phyloP scores from a whole-genome alignment of 2,329 filamentous ascomycete species.

The Parafenestella ontariensis region DNA sequence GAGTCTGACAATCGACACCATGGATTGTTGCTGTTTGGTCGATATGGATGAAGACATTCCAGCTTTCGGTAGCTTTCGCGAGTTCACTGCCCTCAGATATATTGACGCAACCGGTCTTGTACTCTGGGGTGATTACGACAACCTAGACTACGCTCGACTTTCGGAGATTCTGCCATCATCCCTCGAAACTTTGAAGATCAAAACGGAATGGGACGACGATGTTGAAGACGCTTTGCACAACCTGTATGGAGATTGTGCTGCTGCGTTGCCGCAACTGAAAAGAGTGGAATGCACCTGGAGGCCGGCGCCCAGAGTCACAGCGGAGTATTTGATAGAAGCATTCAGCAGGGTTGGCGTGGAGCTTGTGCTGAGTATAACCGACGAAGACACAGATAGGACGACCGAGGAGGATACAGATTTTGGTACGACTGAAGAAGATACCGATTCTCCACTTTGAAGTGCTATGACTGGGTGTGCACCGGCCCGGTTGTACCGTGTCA shows the following conservation, averaged over 20 bases:
- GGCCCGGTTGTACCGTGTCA: too few relatives aligned
- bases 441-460: too few relatives aligned
- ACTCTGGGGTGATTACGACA: slow-evolving; percentile 19
- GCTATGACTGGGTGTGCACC: too few relatives aligned
- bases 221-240: slow-evolving; percentile 12
- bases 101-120: slow-evolving; percentile 23
- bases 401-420: too few relatives aligned
- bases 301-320: slow-evolving; percentile 4
- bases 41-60: slow-evolving; percentile 11
- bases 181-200: slow-evolving; percentile 18
- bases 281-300: slow-evolving; percentile 17
- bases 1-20: slow-evolving; percentile 12
- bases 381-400: background rate
- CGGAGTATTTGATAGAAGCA: background rate
- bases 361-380: background rate
- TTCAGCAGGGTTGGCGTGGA: background rate
- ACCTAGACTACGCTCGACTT: slow-evolving; percentile 2
- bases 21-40: slow-evolving; percentile 15
- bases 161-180: slow-evolving; percentile 16
- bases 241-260: slow-evolving; percentile 8
- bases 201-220: slow-evolving; percentile 25
- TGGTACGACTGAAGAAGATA: too few relatives aligned
- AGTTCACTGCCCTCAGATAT: slow-evolving; percentile 15
- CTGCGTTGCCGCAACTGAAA: slow-evolving; percentile 9
- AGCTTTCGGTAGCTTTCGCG: slow-evolving; percentile 16